Conservation (phyloP, 2,329 filamentous ascomycete genomes). For the Clonostachys chloroleuca region DNA sequence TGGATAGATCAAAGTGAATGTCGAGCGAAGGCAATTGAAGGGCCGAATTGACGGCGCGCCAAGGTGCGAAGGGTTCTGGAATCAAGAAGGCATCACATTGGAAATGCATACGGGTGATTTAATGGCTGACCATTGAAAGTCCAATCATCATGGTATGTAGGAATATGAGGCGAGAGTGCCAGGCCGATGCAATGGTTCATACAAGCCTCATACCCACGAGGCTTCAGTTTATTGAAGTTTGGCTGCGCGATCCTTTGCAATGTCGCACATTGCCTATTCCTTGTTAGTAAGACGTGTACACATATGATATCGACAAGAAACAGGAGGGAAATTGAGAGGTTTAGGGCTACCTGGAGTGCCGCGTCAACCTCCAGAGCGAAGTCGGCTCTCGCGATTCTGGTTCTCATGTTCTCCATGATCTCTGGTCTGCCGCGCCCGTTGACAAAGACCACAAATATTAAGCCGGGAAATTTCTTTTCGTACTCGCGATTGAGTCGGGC, state of each 20-base stretch:
- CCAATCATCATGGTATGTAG: too few relatives aligned
- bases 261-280: conserved; percentile 83
- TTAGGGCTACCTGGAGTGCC: conserved; percentile 62
- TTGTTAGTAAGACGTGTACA: not conserved
- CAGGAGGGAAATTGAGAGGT: not conserved
- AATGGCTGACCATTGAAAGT: too few relatives aligned
- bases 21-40: too few relatives aligned
- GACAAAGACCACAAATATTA: conserved; percentile 90
- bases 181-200: too few relatives aligned
- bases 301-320: not conserved
- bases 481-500: conserved; percentile 69
- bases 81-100: too few relatives aligned
- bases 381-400: conserved; percentile 66
- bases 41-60: too few relatives aligned
- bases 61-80: too few relatives aligned
- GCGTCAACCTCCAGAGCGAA: conserved; percentile 64
- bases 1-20: too few relatives aligned
- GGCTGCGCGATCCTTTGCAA: conserved; percentile 72
- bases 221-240: conserved; percentile 41
- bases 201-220: too few relatives aligned
- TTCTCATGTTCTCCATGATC: conserved; percentile 79
- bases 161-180: too few relatives aligned
- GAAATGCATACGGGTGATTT: too few relatives aligned
- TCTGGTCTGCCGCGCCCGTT: conserved; percentile 70
- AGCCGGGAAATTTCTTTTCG: conserved; percentile 73